Percentiles rank a stretch among this genome's conserved stretches.
Conservation (phyloP, 2,329 filamentous ascomycete genomes). For the Trematosphaeria pertusa region DNA sequence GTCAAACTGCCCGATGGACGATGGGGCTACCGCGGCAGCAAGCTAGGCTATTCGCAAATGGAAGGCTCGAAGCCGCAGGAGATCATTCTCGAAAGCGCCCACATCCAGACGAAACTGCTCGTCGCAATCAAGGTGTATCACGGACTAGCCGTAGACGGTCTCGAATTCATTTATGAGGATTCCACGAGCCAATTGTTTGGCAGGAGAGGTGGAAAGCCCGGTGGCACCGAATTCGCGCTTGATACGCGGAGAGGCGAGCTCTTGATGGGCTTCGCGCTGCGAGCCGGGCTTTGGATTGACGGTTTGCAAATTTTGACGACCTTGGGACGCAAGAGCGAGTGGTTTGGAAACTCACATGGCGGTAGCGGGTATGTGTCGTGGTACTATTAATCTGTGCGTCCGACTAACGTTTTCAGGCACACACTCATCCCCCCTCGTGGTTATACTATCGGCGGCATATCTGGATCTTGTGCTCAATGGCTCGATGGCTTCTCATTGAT, state of each 20-base stretch:
- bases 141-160: constrained; percentile 77
- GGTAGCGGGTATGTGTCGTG: constrained; percentile 77
- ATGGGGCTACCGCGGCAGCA: constrained; percentile 76
- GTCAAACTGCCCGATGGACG: constrained; percentile 79
- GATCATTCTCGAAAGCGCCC: constrained; percentile 73
- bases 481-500: constrained; percentile 86
- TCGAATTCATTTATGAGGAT: constrained; percentile 95
- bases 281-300: constrained; percentile 83
- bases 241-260: constrained; percentile 87
- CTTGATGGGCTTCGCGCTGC: constrained; percentile 83
- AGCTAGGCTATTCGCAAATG: constrained; percentile 75
- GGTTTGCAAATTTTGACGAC: constrained; percentile 90
- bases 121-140: constrained; percentile 78
- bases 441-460: constrained; percentile 86
- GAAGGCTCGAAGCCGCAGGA: constrained; percentile 74
- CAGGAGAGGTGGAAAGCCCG: constrained; percentile 73
- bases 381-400: constrained; percentile 10
- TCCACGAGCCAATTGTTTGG: constrained; percentile 85
- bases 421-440: constrained; percentile 88
- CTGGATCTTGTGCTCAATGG: constrained; percentile 81
- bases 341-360: constrained; percentile 82
- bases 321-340: constrained; percentile 80
- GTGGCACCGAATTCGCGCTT: constrained; percentile 77
- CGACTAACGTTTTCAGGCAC: constrained; percentile 64
- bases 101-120: constrained; percentile 72